Percentiles rank a stretch among this genome's conserved stretches.
phyloP scores from a whole-genome alignment of 1,284 basidiomycete species.

The Ganoderma sinense region DNA sequence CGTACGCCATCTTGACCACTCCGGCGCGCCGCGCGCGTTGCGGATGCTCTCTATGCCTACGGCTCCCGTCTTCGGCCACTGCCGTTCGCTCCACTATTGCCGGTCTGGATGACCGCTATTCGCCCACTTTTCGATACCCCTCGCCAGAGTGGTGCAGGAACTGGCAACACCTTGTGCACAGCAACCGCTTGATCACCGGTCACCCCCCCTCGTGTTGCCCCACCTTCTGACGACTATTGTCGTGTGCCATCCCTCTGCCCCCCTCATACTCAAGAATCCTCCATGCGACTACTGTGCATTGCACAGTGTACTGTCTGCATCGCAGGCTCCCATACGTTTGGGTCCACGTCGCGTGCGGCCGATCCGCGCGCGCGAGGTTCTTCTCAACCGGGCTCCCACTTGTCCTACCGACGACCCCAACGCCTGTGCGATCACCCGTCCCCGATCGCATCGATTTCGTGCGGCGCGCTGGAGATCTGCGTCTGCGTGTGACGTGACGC shows the following conservation, averaged over 20 bases:
- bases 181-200: conserved; percentile 1
- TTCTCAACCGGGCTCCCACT: neutral
- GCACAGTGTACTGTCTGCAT: neutral
- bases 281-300: neutral
- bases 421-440: neutral
- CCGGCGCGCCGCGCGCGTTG: neutral
- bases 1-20: neutral
- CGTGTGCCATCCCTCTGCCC: neutral
- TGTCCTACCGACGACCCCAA: neutral
- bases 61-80: neutral
- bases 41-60: neutral
- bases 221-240: neutral
- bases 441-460: neutral
- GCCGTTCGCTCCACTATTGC: neutral
- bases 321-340: neutral
- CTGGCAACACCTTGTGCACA: neutral
- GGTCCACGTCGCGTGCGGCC: neutral
- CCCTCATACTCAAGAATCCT: neutral
- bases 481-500: conserved; percentile 1
- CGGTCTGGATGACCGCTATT: neutral
- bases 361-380: neutral
- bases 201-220: neutral
- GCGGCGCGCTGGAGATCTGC: conserved; percentile 2
- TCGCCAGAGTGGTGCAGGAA: neutral
- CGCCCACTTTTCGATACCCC: neutral